Evolutionary conservation across 139 green algal genomes (phyloP), one percentile per base, ranked within the genome.

Genomic region (Volvox africanus): DNA sequence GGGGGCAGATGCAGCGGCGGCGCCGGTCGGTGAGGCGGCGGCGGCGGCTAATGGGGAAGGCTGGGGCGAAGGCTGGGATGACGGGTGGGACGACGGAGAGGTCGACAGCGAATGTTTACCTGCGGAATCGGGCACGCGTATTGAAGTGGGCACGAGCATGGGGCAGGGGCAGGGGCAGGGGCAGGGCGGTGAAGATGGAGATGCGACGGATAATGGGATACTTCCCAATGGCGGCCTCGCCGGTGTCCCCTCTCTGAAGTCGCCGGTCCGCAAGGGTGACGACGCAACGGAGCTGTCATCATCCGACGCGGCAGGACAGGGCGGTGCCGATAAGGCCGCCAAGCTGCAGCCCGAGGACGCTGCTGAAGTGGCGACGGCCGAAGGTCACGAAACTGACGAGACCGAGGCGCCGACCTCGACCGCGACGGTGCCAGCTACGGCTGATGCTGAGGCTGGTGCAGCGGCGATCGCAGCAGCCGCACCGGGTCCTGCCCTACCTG

Each of bases 361-460:
- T 44, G 50, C 75, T 33, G 33, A 67, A 37, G 33, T 18, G 26
- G 67, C 36, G 13, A 21, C 35, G 22, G 61, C 44, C 44, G 9
- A 55, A 55, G 44, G 44, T 55, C 44, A 55, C 5, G 44, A 55
- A 55, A 55, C 44, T 55, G 44, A 9, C 44, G 44, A 55, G 44
- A 9, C 44, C 65, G 65, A 73, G 65, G 21, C 33, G 37, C 65
- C 13, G 67, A 14, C 14, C 17, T 30, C 1, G 0, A 61, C 69
- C 0, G 28, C 69, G 14, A 75, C n/a, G 36, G 35, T 61, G 14
- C 61, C 76, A 11, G 30, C 33, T 17, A 50, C 37, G 5, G 44
- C 37, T 61, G 85, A 79, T 35, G 82, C 61, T 12, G 62, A 61
- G n/a, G 30, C 32, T 22, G 90, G 86, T 30, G 79, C 88, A 30